Evolutionary conservation across 164 flowering plant species (phyloP), one percentile per base, ranked within the genome.

Genomic region (Nelumbo lutea): DNA sequence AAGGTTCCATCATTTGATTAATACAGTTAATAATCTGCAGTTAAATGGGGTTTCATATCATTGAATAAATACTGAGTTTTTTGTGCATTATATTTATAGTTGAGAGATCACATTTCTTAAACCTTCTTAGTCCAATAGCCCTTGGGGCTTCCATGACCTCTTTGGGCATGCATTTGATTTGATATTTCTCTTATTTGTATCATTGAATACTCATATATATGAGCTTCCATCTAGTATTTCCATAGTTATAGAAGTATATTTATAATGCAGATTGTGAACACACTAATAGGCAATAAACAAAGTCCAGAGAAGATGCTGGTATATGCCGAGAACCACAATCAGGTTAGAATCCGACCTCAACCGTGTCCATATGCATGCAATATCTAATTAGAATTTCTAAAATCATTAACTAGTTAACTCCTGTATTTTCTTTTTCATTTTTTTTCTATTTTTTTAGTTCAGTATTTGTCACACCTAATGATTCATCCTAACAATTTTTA

Each of bases 321-420:
- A 5, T 95, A 84, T 82, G 89, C 93, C 61, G 99, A 95, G 81
- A 95, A 92, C 83, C 97, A 95, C 84, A 89, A 83, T 79, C 99
- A 95, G 86, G 99, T 92, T 76, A 63, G 10, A 11, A 14, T 62
- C 39, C 27, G 6, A 42, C 67, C 46, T 39, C 7, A 55, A 48
- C 51, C 45, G n/a, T 60, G 43, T 66, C 27, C 59, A 60, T 9
- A 47, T 7, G 57, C 3, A 65, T 64, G 38, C 15, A 13, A 61
- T 27, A 6, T 5, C 7, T 59, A 42, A 15, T 41, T 11, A 39
- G 41, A 6, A 27, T 4, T 62, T 62, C 44, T 14, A 47, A 27
- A 47, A 39, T 56, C 27, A 27, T 27, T 27, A 27, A 27, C 27
- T 27, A 27, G 27, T 27, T 27, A 27, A 27, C 27, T 27, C 27